These are phyloP conservation scores for Cryphonectria nitschkei DNA, from an alignment of 2,329 filamentous ascomycete genomes.

Conservation along the genomic window DNA sequence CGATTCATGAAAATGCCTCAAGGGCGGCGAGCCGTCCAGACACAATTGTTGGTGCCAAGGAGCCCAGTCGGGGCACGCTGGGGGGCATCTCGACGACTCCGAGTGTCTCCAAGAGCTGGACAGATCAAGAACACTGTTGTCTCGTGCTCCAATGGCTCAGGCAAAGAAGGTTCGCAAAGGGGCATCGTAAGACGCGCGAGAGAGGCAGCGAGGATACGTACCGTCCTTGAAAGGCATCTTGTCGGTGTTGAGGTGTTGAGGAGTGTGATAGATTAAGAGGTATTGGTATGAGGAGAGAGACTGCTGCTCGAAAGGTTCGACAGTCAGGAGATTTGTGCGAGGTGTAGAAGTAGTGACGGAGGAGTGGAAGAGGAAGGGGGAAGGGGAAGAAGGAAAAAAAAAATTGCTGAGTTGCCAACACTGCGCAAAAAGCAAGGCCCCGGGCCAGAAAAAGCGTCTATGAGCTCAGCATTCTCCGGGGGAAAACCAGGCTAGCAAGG, in stretches of 20 bases:
- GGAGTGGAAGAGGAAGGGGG: conserved; percentile 5
- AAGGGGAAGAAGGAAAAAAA: conserved; percentile 14
- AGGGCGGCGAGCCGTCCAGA: conserved; percentile 28
- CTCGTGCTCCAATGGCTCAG: conserved; percentile 33
- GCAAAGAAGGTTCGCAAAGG: conserved; percentile 9
- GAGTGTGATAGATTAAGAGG: conserved; percentile 8
- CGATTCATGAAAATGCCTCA: conserved; percentile 42
- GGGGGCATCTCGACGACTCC: too few species aligned
- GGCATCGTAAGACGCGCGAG: background rate
- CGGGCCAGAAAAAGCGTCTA: conserved; percentile 22
- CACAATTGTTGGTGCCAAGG: background rate
- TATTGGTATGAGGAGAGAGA: conserved; percentile 17
- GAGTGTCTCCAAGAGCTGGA: background rate
- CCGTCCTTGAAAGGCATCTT: conserved; percentile 46
- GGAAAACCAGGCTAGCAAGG: conserved; percentile 13
- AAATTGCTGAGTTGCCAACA: conserved; percentile 16
- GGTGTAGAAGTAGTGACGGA: conserved; percentile 5
- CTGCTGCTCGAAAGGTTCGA: conserved; percentile 13
- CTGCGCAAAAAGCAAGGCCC: conserved; percentile 22
- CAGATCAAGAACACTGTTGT: background rate
- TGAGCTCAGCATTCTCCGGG: conserved; percentile 25
- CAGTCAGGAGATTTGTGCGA: background rate
- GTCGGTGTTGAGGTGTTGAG: conserved; percentile 31
- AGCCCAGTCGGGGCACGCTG: conserved; percentile 33
- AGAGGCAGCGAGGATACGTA: conserved; percentile 35